phyloP scores from a whole-genome alignment of 2,329 filamentous ascomycete species.

The Diaporthe caulivora region DNA sequence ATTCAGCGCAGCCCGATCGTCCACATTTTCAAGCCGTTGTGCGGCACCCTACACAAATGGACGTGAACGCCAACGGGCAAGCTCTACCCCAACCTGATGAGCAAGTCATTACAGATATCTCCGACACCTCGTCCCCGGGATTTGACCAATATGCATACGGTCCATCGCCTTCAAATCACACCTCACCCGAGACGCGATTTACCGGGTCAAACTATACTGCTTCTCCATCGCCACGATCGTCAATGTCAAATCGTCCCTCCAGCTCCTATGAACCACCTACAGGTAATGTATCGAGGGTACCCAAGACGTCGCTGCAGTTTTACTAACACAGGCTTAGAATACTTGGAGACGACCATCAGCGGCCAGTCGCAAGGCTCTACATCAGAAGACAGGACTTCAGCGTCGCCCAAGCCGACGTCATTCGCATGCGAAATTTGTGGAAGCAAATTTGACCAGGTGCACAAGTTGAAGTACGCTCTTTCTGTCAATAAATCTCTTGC shows the following conservation, averaged over 20 bases:
- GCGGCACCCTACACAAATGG: conserved; percentile 40
- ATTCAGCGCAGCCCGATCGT: conserved; percentile 24
- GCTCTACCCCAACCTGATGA: conserved; percentile 39
- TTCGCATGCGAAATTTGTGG: conserved; percentile 58
- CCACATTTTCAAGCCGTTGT: conserved; percentile 40
- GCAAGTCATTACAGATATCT: conserved; percentile 46
- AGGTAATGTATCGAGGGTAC: conserved; percentile 46
- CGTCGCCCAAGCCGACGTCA: conserved; percentile 44
- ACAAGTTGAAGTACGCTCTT: conserved; percentile 67
- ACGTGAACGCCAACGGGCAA: conserved; percentile 38
- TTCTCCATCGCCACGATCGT: conserved; percentile 41
- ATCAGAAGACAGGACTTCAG: conserved; percentile 42
- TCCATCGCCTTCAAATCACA: conserved; percentile 55
- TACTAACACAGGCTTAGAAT: conserved; percentile 28
- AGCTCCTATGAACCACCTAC: conserved; percentile 43
- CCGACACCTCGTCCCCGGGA: conserved; percentile 57
- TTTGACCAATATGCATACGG: conserved; percentile 50
- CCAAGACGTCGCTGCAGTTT: conserved; percentile 43
- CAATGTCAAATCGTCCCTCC: conserved; percentile 36
- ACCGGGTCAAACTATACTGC: conserved; percentile 46
- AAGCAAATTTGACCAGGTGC: conserved; percentile 66
- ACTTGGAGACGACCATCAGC: conserved; percentile 33
- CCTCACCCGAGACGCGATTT: conserved; percentile 61
- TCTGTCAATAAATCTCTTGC: background rate
- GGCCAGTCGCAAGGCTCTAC: conserved; percentile 37